These are phyloP conservation scores for Fusarium sp. DNA, from an alignment of 2,329 filamentous ascomycete genomes.

Conservation along the genomic window DNA sequence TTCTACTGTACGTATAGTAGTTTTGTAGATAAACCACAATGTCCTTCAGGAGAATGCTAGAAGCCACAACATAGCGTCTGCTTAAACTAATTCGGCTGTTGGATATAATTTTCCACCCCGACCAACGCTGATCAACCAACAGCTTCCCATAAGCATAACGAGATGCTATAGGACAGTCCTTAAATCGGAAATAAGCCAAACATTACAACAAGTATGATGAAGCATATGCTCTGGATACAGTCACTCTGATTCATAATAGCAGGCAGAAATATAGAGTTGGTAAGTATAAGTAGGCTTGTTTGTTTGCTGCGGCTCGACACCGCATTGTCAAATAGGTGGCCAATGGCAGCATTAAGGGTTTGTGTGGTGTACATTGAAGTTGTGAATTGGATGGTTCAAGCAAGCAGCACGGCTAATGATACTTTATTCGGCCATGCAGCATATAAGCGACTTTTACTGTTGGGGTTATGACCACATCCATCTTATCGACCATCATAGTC, in stretches of 20 bases:
- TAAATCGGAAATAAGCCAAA: neutral
- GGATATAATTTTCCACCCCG: too few relatives aligned
- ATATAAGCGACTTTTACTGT: neutral
- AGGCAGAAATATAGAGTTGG: neutral
- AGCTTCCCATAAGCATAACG: too few relatives aligned
- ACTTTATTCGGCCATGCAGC: neutral
- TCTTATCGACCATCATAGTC: neutral
- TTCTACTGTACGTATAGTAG: too few relatives aligned
- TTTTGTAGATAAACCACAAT: too few relatives aligned
- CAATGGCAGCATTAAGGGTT: neutral
- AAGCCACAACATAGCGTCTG: too few relatives aligned
- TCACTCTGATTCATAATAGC: neutral
- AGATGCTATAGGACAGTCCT: neutral
- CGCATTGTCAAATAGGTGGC: neutral
- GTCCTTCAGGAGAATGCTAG: too few relatives aligned
- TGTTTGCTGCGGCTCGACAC: neutral
- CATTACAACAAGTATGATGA: neutral
- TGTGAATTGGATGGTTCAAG: neutral
- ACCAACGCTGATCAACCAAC: too few relatives aligned
- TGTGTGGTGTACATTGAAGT: neutral
- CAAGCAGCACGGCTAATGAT: neutral
- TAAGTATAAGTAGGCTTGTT: neutral
- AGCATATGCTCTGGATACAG: neutral
- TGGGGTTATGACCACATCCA: neutral
- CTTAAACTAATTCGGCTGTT: too few relatives aligned